Evolutionary conservation across 139 green algal species (phyloP), one percentile per base, ranked within the genome.

Genomic region (Prasinococcaceae sp.): DNA sequence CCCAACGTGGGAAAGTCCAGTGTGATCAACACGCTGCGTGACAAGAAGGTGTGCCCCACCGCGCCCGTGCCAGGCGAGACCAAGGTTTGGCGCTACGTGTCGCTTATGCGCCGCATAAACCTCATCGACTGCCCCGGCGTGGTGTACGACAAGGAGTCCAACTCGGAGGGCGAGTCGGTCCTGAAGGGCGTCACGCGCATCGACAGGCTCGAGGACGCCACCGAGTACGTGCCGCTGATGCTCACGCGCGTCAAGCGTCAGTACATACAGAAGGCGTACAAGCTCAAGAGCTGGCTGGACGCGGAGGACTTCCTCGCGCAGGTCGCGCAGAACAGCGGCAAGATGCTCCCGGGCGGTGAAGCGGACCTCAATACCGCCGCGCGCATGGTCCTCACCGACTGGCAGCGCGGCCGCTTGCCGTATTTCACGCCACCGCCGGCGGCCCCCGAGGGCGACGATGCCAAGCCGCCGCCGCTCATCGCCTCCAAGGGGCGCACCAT

Each of bases 31-130:
- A 92, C 90, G 3, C 79, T 99, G 48, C 73, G 84, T 27, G 82
- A 71, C 28, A 96, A 96, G 58, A 92, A 94, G 73, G 87, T 98
- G 27, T 96, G 88, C 79, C 93, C 93, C 35, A 75, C 84, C 22
- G 88, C 90, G 2, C 90, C 90, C 0, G 74, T 97, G 3, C 90
- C 90, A 1, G 90, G 90, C 1, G 84, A 97, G 76, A 99, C 90
- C 45, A 96, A 95, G 75, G 80, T 99, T 51, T 99, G 90, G 90
- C 90, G 97, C 74, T 99, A 96, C 80, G 88, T 99, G 69, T 97
- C 88, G 20, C 79, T 99, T 12, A 97, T 93, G 73, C 94, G 94
- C 81, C 78, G 81, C 53, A 94, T 99, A 70, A 94, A 94, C 76
- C 81, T 96, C 39, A 97, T 99, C 50, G 90, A 99, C 75, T 96